phyloP scores from a whole-genome alignment of 306 rosid genomes.

The Erythrophleum fordii region DNA sequence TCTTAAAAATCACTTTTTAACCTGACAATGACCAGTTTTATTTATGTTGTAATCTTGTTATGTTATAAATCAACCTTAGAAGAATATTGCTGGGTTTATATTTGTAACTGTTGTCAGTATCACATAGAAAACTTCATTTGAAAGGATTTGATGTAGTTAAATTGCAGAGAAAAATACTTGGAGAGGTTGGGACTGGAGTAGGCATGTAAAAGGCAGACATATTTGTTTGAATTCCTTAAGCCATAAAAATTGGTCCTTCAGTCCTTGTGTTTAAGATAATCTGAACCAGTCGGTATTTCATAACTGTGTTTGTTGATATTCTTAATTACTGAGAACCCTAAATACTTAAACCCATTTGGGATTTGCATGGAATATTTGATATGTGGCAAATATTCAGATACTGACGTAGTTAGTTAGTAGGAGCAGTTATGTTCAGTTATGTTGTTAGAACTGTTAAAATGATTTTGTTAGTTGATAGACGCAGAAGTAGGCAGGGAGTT shows the following conservation, averaged over 20 bases:
- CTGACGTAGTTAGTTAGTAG: too few species aligned
- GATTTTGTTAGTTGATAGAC: too few species aligned
- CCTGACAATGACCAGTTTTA: background rate
- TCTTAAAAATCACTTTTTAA: background rate
- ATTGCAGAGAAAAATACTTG: background rate
- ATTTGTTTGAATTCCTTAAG: background rate
- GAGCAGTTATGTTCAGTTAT: too few species aligned
- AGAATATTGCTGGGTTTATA: background rate
- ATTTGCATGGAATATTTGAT: background rate
- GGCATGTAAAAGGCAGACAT: background rate
- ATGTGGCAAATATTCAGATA: too few species aligned
- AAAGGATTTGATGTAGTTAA: background rate
- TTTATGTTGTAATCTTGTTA: background rate
- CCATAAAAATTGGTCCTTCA: background rate
- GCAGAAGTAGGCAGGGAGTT: too few species aligned
- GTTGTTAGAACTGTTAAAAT: too few species aligned
- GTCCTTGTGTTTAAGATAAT: background rate
- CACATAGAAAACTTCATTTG: background rate
- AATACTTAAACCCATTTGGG: background rate
- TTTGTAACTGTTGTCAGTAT: background rate
- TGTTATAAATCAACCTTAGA: background rate
- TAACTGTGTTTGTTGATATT: background rate
- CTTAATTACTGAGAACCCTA: background rate
- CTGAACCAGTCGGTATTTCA: background rate
- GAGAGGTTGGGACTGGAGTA: background rate